Evolutionary conservation across 2,329 filamentous ascomycete genomes (phyloP).

Genomic region (Colletotrichum eremochloae): DNA sequence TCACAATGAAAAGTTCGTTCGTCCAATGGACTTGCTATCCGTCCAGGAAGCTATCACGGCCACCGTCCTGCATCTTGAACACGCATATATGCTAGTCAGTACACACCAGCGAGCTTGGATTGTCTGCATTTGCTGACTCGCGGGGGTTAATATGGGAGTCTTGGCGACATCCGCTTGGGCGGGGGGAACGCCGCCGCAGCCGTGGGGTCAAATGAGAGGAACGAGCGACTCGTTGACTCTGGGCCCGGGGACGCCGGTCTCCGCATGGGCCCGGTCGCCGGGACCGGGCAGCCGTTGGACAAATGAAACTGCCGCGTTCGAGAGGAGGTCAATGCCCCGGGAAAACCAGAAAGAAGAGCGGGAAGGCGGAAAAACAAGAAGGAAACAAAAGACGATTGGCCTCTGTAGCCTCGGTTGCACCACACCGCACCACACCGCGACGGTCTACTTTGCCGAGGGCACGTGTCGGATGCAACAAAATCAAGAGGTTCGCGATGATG

Average conservation of each 20-base stretch:
- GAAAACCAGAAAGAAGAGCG: not conserved
- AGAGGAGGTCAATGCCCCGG: not conserved
- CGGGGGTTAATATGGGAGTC: slow-evolving; percentile 16
- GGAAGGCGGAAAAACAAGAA: too few species aligned
- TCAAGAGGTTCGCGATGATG: too few species aligned
- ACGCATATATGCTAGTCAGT: not conserved
- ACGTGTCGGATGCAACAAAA: too few species aligned
- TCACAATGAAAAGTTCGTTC: too few species aligned
- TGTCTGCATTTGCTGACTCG: slow-evolving; percentile 23
- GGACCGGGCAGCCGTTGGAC: not conserved
- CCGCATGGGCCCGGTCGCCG: not conserved
- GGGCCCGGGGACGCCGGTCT: slow-evolving; percentile 5
- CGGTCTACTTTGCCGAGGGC: too few species aligned
- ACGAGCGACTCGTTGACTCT: not conserved
- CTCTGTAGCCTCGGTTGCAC: too few species aligned
- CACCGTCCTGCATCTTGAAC: not conserved
- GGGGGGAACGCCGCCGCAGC: not conserved
- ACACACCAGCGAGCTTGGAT: too few species aligned
- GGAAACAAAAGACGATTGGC: too few species aligned
- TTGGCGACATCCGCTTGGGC: slow-evolving; percentile 26
- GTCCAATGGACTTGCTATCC: too few species aligned
- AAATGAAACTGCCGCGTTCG: too few species aligned
- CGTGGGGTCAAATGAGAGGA: not conserved
- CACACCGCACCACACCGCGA: too few species aligned
- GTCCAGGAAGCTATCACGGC: not conserved